These are phyloP conservation scores for Floccularia luteovirens DNA, from an alignment of 768 basidiomycete genomes.

Conservation along the genomic window DNA sequence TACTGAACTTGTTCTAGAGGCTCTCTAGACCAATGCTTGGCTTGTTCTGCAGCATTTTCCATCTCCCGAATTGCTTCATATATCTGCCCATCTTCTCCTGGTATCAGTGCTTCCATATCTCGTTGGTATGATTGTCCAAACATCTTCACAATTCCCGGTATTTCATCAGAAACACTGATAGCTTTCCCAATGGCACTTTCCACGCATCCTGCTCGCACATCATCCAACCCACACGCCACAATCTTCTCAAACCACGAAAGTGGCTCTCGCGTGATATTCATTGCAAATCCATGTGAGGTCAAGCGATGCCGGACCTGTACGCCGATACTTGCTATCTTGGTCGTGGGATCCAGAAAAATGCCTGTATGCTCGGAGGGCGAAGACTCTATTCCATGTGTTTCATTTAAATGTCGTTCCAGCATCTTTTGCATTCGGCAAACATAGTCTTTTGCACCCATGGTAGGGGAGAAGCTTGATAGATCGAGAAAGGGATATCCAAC, in stretches of 20 bases:
- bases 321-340: conserved; percentile 93
- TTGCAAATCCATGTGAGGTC: conserved; percentile 90
- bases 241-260: conserved; percentile 80
- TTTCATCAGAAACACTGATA: conserved; percentile 40
- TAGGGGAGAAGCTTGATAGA: conserved; percentile 69
- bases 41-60: conserved; percentile 34
- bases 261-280: conserved; percentile 84
- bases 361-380: conserved; percentile 79
- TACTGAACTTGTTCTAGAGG: conserved; percentile 14
- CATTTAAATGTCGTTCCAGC: conserved; percentile 54
- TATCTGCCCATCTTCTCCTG: conserved; percentile 35
- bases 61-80: conserved; percentile 36
- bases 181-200: conserved; percentile 31
- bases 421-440: conserved; percentile 76
- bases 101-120: conserved; percentile 35
- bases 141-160: conserved; percentile 37
- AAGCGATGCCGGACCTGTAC: conserved; percentile 93
- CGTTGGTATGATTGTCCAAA: conserved; percentile 44
- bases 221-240: conserved; percentile 85
- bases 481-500: conserved; percentile 94
- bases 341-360: conserved; percentile 71
- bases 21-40: conserved; percentile 31
- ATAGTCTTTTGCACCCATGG: conserved; percentile 70
- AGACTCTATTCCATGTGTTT: conserved; percentile 50
- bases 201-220: conserved; percentile 74